Evolutionary conservation across 2,329 filamentous ascomycete species (phyloP).

Genomic region (Daldinia sp.): DNA sequence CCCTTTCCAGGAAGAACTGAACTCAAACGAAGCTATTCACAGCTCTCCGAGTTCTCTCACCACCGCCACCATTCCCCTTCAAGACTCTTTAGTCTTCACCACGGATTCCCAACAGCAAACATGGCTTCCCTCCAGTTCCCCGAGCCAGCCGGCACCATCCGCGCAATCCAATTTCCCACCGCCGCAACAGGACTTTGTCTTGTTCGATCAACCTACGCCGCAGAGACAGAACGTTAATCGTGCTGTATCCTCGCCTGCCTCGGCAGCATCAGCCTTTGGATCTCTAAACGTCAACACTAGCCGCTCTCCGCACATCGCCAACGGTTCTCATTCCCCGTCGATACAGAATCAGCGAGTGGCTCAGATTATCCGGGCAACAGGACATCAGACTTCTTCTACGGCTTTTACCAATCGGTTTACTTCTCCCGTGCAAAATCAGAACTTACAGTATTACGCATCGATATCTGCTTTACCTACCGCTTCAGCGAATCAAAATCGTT

Average conservation of each 20-base stretch:
- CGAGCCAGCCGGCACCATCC: conserved; percentile 69
- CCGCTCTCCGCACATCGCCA: conserved; percentile 53
- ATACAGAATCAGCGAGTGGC: conserved; percentile 67
- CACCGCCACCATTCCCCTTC: conserved; percentile 67
- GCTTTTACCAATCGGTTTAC: conserved; percentile 67
- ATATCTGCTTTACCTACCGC: conserved; percentile 65
- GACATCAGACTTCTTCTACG: conserved; percentile 59
- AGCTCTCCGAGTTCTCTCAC: conserved; percentile 65
- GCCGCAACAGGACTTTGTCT: conserved; percentile 77
- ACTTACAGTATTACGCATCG: conserved; percentile 68
- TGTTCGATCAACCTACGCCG: conserved; percentile 67
- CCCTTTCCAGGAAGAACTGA: conserved; percentile 70
- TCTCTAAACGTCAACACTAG: conserved; percentile 52
- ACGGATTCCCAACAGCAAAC: conserved; percentile 79
- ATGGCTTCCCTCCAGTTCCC: conserved; percentile 79
- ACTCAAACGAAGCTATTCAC: conserved; percentile 68
- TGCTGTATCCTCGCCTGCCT: conserved; percentile 54
- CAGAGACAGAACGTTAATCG: conserved; percentile 54
- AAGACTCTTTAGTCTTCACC: conserved; percentile 79
- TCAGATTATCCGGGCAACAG: conserved; percentile 66
- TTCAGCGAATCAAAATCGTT: conserved; percentile 62
- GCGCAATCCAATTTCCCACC: conserved; percentile 63
- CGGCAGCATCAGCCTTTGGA: conserved; percentile 51
- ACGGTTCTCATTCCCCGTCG: conserved; percentile 51
- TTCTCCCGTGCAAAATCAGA: conserved; percentile 55